Percentiles rank a stretch among this genome's conserved stretches.
These are phyloP conservation scores for Phaeosphaeria sp. DNA, from an alignment of 2,329 filamentous ascomycete species.

Conservation along the genomic window DNA sequence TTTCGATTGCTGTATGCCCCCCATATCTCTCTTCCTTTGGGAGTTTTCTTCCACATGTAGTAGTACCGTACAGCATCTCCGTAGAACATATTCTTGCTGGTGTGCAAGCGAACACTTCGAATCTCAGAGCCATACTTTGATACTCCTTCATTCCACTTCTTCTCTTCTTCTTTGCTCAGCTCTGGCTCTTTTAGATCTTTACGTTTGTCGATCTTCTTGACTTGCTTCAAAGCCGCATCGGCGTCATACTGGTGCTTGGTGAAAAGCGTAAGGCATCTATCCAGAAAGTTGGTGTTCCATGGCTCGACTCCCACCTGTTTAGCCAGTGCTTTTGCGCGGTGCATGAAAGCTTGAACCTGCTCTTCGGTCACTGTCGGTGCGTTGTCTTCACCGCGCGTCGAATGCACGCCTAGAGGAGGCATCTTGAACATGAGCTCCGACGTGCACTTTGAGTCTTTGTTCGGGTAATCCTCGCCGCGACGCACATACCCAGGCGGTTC, in stretches of 20 bases:
- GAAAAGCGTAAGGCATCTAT: slow-evolving; percentile 79
- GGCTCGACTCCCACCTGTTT: slow-evolving; percentile 72
- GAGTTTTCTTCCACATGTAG: slow-evolving; percentile 97
- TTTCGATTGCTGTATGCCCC: slow-evolving; percentile 86
- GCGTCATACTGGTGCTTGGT: slow-evolving; percentile 75
- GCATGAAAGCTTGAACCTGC: slow-evolving; percentile 79
- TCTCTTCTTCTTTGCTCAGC: slow-evolving; percentile 77
- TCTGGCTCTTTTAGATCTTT: slow-evolving; percentile 84
- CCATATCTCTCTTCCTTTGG: slow-evolving; percentile 86
- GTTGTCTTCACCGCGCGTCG: slow-evolving; percentile 55
- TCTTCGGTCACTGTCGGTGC: slow-evolving; percentile 56
- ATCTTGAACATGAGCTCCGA: slow-evolving; percentile 81
- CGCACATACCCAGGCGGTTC: slow-evolving; percentile 85
- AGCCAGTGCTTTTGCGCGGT: slow-evolving; percentile 69
- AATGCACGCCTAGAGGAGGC: slow-evolving; percentile 60
- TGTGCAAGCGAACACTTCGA: slow-evolving; percentile 80
- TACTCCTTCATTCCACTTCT: slow-evolving; percentile 91
- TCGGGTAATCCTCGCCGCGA: slow-evolving; percentile 79
- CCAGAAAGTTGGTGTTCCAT: slow-evolving; percentile 84
- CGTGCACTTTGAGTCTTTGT: slow-evolving; percentile 77
- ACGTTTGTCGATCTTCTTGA: slow-evolving; percentile 71
- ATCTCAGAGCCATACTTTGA: slow-evolving; percentile 91
- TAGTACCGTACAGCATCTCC: slow-evolving; percentile 89
- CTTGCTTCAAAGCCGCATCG: slow-evolving; percentile 71
- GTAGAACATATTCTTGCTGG: slow-evolving; percentile 77